Percentiles rank a stretch among this genome's conserved stretches.
These are phyloP conservation scores for Protea cynaroides DNA, from an alignment of 164 flowering plant genomes.

Conservation along the genomic window DNA sequence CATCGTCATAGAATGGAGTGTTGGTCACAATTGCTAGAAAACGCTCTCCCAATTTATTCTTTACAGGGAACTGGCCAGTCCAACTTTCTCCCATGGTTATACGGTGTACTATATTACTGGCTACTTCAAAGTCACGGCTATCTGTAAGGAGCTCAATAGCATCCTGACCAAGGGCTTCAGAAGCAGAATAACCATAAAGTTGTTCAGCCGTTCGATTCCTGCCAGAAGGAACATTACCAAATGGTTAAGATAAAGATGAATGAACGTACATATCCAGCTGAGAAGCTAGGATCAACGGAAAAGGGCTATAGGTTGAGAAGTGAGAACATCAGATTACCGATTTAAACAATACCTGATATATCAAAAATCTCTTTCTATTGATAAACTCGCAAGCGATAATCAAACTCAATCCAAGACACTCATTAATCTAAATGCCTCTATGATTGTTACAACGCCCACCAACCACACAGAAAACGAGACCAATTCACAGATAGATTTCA, in stretches of 20 bases:
- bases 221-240: constrained; percentile 16
- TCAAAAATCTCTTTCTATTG: neutral
- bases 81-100: constrained; percentile 65
- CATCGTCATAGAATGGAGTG: constrained; percentile 82
- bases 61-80: constrained; percentile 84
- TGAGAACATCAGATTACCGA: neutral
- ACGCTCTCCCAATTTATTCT: constrained; percentile 59
- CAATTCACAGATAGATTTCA: constrained; percentile 3
- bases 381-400: neutral
- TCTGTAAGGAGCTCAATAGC: constrained; percentile 59
- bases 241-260: neutral
- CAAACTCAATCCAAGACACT: neutral
- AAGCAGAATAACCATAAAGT: constrained; percentile 76
- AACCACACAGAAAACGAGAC: neutral
- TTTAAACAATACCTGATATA: neutral
- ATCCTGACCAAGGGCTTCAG: constrained; percentile 79
- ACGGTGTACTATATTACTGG: constrained; percentile 42
- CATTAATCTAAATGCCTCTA: neutral
- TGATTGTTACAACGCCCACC: neutral
- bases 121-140: constrained; percentile 35
- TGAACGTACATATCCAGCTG: neutral
- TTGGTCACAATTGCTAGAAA: constrained; percentile 52
- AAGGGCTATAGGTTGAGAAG: neutral
- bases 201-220: constrained; percentile 83
- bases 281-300: neutral